Conservation (phyloP, 345 rosid genomes). For the Pistacia atlantica region DNA sequence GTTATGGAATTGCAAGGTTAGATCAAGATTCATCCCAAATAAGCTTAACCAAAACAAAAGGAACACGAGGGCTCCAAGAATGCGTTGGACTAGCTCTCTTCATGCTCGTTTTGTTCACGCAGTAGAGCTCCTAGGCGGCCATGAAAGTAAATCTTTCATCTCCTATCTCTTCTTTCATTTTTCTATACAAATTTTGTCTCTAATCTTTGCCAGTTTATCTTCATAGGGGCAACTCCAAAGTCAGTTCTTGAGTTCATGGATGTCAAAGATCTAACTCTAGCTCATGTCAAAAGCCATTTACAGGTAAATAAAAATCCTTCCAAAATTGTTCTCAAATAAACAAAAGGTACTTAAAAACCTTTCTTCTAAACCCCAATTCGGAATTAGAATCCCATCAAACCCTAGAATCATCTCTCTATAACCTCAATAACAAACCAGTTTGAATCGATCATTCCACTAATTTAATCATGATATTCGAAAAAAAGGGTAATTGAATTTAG, state of each 20-base stretch:
- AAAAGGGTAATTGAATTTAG: no score
- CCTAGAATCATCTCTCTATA: background rate
- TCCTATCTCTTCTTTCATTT: background rate
- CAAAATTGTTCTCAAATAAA: background rate
- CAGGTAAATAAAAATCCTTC: constrained; percentile 44
- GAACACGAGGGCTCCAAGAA: constrained; percentile 81
- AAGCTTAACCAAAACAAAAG: constrained; percentile 42
- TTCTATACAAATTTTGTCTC: background rate
- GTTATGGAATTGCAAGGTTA: constrained; percentile 27
- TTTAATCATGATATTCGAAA: no score
- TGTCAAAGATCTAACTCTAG: constrained; percentile 72
- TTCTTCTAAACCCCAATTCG: no score
- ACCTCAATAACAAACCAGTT: background rate
- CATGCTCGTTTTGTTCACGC: constrained; percentile 51
- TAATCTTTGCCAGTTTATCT: background rate
- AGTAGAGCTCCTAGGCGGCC: constrained; percentile 58
- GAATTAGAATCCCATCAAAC: no score
- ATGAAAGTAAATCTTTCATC: constrained; percentile 43
- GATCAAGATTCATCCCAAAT: constrained; percentile 55
- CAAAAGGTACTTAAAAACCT: no score
- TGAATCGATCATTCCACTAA: no score
- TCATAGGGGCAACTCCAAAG: constrained; percentile 79
- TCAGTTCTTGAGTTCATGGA: constrained; percentile 82
- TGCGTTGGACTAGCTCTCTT: constrained; percentile 59
- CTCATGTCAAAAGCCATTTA: constrained; percentile 87